Evolutionary conservation across 345 rosid genomes (phyloP).

Genomic region (Ceriops decandra): DNA sequence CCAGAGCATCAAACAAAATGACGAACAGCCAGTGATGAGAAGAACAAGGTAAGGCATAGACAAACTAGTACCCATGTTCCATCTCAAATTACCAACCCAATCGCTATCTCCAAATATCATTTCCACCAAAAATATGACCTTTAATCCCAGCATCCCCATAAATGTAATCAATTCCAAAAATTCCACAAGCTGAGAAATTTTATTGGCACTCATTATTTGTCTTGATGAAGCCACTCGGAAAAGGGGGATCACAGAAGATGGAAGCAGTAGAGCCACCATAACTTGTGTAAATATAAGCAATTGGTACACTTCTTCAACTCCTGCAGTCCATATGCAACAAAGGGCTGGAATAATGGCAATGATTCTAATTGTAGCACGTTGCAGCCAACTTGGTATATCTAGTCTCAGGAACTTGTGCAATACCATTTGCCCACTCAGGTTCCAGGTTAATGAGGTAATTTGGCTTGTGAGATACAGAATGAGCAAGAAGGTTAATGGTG

Average conservation of each 20-base stretch:
- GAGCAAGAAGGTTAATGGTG: constrained; percentile 50
- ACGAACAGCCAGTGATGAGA: constrained; percentile 56
- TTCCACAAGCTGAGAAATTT: constrained; percentile 70
- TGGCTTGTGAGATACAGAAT: constrained; percentile 71
- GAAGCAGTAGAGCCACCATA: constrained; percentile 74
- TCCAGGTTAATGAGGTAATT: constrained; percentile 73
- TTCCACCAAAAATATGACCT: constrained; percentile 72
- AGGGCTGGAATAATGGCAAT: constrained; percentile 77
- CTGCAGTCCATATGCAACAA: constrained; percentile 80
- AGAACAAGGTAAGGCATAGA: constrained; percentile 53
- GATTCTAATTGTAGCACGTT: constrained; percentile 72
- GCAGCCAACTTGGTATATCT: constrained; percentile 92
- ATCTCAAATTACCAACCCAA: constrained; percentile 79
- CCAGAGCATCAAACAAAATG: constrained; percentile 86
- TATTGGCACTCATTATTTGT: constrained; percentile 74
- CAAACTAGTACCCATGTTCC: constrained; percentile 51
- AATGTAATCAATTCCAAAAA: constrained; percentile 51
- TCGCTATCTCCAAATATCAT: constrained; percentile 89
- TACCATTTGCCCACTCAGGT: constrained; percentile 68
- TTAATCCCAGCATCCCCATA: constrained; percentile 69
- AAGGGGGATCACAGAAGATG: constrained; percentile 86
- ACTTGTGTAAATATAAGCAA: constrained; percentile 81
- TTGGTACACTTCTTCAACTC: constrained; percentile 87
- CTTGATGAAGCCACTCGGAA: constrained; percentile 90
- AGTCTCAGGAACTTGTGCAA: constrained; percentile 69